Conservation (phyloP, 2,329 filamentous ascomycete species). For the Trichothecium sympodiale region DNA sequence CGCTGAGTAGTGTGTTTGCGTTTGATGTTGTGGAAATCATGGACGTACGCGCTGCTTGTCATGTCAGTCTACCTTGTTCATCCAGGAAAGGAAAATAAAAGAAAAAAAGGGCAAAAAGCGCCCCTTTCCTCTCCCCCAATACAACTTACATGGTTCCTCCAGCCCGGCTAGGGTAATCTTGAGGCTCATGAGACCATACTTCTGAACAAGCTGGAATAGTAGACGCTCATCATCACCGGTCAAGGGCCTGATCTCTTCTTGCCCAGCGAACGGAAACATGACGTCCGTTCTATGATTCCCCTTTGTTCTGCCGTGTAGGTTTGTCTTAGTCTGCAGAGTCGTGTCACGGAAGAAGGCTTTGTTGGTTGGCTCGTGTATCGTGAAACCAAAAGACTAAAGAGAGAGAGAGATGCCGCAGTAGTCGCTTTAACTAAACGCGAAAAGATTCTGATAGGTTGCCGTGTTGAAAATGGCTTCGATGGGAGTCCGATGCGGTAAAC, state of each 20-base stretch:
- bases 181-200: conserved; percentile 25
- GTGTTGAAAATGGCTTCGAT: too few relatives aligned
- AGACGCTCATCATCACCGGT: conserved; percentile 27
- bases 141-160: conserved; percentile 23
- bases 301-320: too few relatives aligned
- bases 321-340: too few relatives aligned
- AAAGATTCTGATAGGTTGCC: too few relatives aligned
- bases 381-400: too few relatives aligned
- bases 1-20: conserved; percentile 26
- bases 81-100: neutral
- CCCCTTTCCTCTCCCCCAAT: too few relatives aligned
- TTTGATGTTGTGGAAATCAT: conserved; percentile 18
- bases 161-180: conserved; percentile 24
- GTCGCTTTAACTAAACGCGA: too few relatives aligned
- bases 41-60: conserved; percentile 27
- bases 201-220: conserved; percentile 22
- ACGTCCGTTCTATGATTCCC: conserved; percentile 1
- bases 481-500: too few relatives aligned
- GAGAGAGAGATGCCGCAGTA: too few relatives aligned
- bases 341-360: too few relatives aligned
- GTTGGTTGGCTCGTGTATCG: too few relatives aligned
- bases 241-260: conserved; percentile 22
- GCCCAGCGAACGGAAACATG: conserved; percentile 23
- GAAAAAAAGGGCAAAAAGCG: too few relatives aligned
- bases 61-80: neutral